Conservation (phyloP, 2,329 filamentous ascomycete species). For the Botrytis fragariae region DNA sequence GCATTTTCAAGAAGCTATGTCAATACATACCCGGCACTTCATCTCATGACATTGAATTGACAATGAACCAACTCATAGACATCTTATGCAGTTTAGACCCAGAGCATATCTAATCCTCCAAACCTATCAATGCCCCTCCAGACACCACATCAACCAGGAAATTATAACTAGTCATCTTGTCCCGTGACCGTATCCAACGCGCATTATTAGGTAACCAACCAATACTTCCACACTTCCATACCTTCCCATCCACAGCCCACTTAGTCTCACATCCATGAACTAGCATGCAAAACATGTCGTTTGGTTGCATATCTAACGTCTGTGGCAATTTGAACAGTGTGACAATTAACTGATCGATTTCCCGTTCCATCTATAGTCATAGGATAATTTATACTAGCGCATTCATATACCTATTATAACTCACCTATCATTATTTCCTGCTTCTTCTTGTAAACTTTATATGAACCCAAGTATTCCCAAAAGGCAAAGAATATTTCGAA, state of each 20-base stretch:
- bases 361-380: too few relatives aligned
- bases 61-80: neutral
- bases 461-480: neutral
- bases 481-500: neutral
- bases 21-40: neutral
- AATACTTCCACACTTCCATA: neutral
- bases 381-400: neutral
- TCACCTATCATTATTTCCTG: neutral
- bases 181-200: neutral
- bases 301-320: neutral
- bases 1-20: neutral
- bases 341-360: too few relatives aligned
- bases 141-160: neutral
- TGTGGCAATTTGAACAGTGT: neutral
- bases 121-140: neutral
- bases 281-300: neutral
- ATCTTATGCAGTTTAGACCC: fast-evolving
- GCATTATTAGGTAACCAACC: fast-evolving
- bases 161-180: neutral
- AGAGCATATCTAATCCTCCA: fast-evolving
- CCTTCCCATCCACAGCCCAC: neutral
- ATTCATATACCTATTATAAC: neutral
- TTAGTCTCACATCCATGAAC: neutral
- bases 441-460: neutral
- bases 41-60: neutral